These are phyloP conservation scores for Amyloporia xantha DNA, from an alignment of 768 basidiomycete genomes.

Conservation along the genomic window DNA sequence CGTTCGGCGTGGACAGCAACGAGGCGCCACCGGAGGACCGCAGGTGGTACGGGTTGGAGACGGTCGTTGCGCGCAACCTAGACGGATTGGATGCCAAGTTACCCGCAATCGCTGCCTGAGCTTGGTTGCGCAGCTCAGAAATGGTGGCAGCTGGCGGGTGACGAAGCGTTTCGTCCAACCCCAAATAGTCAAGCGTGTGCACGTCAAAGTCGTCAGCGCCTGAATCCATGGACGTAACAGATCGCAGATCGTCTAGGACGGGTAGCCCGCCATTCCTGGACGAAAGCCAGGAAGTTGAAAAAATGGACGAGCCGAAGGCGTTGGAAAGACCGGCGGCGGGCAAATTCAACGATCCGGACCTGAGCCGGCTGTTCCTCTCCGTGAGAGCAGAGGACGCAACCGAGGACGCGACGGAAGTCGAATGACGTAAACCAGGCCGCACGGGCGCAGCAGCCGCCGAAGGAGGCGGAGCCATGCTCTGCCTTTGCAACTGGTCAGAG, in stretches of 20 bases:
- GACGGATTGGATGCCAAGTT: slow-evolving; percentile 69
- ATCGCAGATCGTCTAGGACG: slow-evolving; percentile 74
- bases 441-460: slow-evolving; percentile 39
- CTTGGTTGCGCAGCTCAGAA: slow-evolving; percentile 82
- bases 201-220: slow-evolving; percentile 85
- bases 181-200: slow-evolving; percentile 94
- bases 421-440: slow-evolving; percentile 68
- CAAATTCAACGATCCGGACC: slow-evolving; percentile 89
- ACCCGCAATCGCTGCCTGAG: slow-evolving; percentile 84
- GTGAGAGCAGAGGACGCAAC: slow-evolving; percentile 43
- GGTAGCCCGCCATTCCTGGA: slow-evolving; percentile 55
- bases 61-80: slow-evolving; percentile 82
- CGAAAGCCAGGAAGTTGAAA: slow-evolving; percentile 85
- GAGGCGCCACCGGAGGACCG: slow-evolving; percentile 55
- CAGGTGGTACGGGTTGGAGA: slow-evolving; percentile 85
- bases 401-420: slow-evolving; percentile 59
- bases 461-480: slow-evolving; percentile 31
- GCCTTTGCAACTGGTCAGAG: slow-evolving; percentile 36
- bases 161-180: slow-evolving; percentile 75
- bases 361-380: slow-evolving; percentile 75
- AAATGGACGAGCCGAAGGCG: slow-evolving; percentile 84
- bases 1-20: slow-evolving; percentile 52
- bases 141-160: slow-evolving; percentile 84
- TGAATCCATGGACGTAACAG: slow-evolving; percentile 67
- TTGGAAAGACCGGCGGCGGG: slow-evolving; percentile 68